A percentile compares a stretch with the other conserved stretches of the same genome.
Evolutionary conservation across 129 eudicot species (phyloP).

Genomic region (Saposhnikovia divaricata): DNA sequence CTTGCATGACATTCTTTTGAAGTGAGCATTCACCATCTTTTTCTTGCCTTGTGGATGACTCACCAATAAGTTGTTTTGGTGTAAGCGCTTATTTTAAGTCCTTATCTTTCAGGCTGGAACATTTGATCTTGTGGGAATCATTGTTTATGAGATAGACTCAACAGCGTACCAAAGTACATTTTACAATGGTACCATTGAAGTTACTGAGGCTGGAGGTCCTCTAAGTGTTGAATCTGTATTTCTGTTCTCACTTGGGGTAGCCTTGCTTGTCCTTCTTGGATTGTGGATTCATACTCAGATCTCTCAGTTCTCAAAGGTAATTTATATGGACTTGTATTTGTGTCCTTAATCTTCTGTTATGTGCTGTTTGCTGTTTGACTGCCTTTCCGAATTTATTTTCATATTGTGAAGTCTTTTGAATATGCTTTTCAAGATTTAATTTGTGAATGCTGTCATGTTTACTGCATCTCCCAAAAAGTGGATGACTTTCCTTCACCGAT

Average conservation of each 20-base stretch:
- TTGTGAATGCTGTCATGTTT: not conserved
- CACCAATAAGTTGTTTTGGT: not conserved
- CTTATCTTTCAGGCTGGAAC: constrained; percentile 62
- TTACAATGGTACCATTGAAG: constrained; percentile 92
- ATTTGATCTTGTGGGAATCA: constrained; percentile 85
- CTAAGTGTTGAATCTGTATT: constrained; percentile 84
- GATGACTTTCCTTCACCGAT: not conserved
- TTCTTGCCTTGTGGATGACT: not conserved
- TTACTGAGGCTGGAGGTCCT: constrained; percentile 72
- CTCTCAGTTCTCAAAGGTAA: constrained; percentile 70
- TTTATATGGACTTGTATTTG: not conserved
- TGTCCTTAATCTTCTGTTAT: not conserved
- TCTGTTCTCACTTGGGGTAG: constrained; percentile 66
- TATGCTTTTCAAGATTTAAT: not conserved
- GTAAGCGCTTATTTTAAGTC: not conserved
- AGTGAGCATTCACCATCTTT: not conserved
- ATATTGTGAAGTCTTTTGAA: not conserved
- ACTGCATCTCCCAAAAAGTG: not conserved
- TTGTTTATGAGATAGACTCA: constrained; percentile 75
- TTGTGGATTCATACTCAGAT: constrained; percentile 73
- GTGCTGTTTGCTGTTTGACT: not conserved
- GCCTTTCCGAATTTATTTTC: not conserved
- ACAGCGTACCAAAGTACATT: constrained; percentile 76
- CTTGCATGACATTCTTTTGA: not conserved
- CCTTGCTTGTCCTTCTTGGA: constrained; percentile 60